Evolutionary conservation across 139 green algal species (phyloP), one percentile per base, ranked within the genome.

Genomic region (Tetradesmus lagerheimii): DNA sequence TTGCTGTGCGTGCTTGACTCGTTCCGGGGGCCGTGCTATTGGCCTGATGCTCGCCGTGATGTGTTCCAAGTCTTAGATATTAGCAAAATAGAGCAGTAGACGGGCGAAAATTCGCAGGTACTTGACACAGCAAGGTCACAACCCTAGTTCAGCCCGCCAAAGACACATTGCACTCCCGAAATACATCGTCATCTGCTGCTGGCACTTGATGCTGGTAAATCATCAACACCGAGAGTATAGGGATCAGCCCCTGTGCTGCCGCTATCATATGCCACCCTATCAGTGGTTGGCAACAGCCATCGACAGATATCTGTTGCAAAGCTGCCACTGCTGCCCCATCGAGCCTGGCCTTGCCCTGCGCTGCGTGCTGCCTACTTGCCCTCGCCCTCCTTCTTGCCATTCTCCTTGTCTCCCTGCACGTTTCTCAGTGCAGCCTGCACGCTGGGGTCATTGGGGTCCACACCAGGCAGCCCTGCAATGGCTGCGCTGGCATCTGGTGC

Each of bases 381-480:
- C 20, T 85, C 41, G 16, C n/a, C 43, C 8, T 89, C 85, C 64
- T 89, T 89, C 29, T 84, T 74, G 12, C 53, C 41, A 14, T 64
- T 11, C 62, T 89, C 80, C 29, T 84, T 74, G 12, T 76, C 67
- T 27, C 34, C 29, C 71, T 89, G 85, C 71, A 89, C 31, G 43
- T 80, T 89, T 38, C 45, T 74, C 11, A 89, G 16, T 25, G 85
- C 85, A 41, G 71, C 85, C 71, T 89, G 71, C 71, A 89, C 85
- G 34, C 45, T 84, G 14, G 85, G 85, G 74, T 89, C 85, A 37
- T 84, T 83, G 43, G 85, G 85, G 23, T 89, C 85, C 38, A 89
- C 85, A 20, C 85, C 85, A 38, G 85, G 85, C 71, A 89, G 71
- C 15, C 85, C 85, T 53, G 85, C 85, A 75, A 89, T 83, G 71